phyloP scores from a whole-genome alignment of 2,329 filamentous ascomycete species.

The Phyllosticta capitalensis region DNA sequence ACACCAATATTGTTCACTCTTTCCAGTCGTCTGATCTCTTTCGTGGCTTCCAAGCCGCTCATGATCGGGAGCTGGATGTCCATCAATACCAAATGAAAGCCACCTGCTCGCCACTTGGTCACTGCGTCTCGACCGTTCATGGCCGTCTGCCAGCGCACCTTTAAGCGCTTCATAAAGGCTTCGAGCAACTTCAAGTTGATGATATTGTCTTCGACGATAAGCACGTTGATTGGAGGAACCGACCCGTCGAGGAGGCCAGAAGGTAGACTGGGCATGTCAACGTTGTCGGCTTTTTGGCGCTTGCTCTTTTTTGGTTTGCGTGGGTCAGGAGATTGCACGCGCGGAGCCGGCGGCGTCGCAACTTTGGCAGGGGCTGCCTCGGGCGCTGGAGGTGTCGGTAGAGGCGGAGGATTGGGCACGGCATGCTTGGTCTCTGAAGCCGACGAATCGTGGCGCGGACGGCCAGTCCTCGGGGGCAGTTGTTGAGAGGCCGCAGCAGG shows the following conservation, averaged over 20 bases:
- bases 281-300: conserved; percentile 29
- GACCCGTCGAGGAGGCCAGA: conserved; percentile 61
- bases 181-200: conserved; percentile 93
- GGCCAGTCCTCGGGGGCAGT: conserved; percentile 19
- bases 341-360: conserved; percentile 39
- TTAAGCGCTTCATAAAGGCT: conserved; percentile 89
- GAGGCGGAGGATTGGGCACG: conserved; percentile 40
- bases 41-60: conserved; percentile 89
- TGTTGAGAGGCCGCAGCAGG: conserved; percentile 26
- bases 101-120: conserved; percentile 82
- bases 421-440: conserved; percentile 35
- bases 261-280: conserved; percentile 34
- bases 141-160: conserved; percentile 94
- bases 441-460: conserved; percentile 31
- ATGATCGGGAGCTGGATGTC: conserved; percentile 96
- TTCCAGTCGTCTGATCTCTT: conserved; percentile 85
- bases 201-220: conserved; percentile 97
- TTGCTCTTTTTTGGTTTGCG: conserved; percentile 39
- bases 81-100: conserved; percentile 95
- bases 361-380: conserved; percentile 27
- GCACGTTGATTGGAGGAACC: conserved; percentile 90
- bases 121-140: conserved; percentile 93
- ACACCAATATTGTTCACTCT: conserved; percentile 87
- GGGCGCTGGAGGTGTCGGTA: conserved; percentile 45
- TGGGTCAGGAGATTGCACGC: conserved; percentile 41